Base-by-base conservation (phyloP, 2,329 filamentous ascomycete genomes). In the Plectosphaerella plurivora region DNA sequence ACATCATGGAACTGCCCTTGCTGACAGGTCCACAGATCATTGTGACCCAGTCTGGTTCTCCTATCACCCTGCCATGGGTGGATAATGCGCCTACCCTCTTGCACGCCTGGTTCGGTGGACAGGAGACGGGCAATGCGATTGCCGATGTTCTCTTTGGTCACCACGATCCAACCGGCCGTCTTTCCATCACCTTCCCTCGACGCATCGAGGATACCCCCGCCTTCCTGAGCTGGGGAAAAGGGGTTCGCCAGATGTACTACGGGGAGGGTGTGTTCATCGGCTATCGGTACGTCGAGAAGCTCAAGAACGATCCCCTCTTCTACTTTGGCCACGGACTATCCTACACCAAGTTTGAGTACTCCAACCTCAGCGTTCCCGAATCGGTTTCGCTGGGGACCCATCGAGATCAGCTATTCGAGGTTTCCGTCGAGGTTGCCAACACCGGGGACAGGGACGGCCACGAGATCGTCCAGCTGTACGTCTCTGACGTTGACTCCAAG, bases 211-310 rank as follows among this genome's bases (percentile, higher is more conserved):
- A 88, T 59, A 90, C 87, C 57, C 58, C 87, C 1, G 81, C 84
- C 0, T 89, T 84, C 65, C 71, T 87, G 53, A 89, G 86, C 68
- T 90, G 81, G 61, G 78, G 85, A 35, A 74, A 82, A 46, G 83
- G 86, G 0, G 65, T 85, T 1, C 70, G 74, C 20, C 77, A 78
- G 2, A 83, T 84, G 1, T 68, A 87, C 0, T 90, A 90, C 57
- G 86, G 85, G 15, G 87, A 90, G 64, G 87, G 87, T 47, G 75
- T 90, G 22, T 89, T 86, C 61, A 75, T 90, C 14, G 87, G 87
- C 0, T 89, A 91, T 65, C 74, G 85, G 14, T 88, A 81, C 67
- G 90, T 88, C 61, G 87, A 90, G 60, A 53, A 35, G 49, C 50
- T 55, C 35, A 56, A 15, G 48, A 60, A 2, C 28, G 72, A 77